Evolutionary conservation across 805 yeast genomes (phyloP).

Genomic region (Saturnispora hagleri): DNA sequence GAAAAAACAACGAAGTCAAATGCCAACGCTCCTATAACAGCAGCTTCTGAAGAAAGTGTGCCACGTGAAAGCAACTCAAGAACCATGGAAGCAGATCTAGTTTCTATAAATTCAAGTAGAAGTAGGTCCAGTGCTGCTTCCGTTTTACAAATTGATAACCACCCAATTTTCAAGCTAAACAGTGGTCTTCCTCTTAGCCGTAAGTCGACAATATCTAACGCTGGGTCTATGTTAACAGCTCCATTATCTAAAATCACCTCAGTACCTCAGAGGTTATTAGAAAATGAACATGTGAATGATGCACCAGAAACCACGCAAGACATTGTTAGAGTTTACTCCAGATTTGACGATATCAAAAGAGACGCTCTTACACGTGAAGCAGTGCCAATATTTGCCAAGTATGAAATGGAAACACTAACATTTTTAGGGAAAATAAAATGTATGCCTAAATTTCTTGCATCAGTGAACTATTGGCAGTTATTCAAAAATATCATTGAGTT

Average conservation of each 20-base stretch:
- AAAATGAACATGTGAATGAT: slow-evolving; percentile 11
- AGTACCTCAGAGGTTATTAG: slow-evolving; percentile 17
- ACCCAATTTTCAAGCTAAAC: background rate
- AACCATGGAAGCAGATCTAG: background rate
- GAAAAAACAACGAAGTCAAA: background rate
- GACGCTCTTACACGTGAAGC: slow-evolving; percentile 10
- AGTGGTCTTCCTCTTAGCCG: background rate
- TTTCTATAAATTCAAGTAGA: background rate
- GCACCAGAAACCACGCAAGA: slow-evolving; percentile 33
- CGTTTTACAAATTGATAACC: background rate
- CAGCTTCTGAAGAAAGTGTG: background rate
- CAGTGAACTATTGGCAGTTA: slow-evolving; percentile 7
- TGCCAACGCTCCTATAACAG: background rate
- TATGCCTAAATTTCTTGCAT: background rate
- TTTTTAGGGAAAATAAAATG: background rate
- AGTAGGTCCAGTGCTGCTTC: background rate
- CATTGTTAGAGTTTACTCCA: slow-evolving; percentile 45
- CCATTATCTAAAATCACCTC: slow-evolving; percentile 9
- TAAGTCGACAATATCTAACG: background rate
- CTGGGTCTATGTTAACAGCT: background rate
- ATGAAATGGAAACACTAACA: slow-evolving; percentile 1
- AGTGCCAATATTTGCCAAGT: background rate
- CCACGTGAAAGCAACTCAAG: background rate
- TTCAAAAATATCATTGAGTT: slow-evolving; percentile 7
- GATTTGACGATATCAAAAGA: slow-evolving; percentile 28